phyloP scores from a whole-genome alignment of 371 early-diverging fungal genomes.

The Cokeromyces recurvatus region DNA sequence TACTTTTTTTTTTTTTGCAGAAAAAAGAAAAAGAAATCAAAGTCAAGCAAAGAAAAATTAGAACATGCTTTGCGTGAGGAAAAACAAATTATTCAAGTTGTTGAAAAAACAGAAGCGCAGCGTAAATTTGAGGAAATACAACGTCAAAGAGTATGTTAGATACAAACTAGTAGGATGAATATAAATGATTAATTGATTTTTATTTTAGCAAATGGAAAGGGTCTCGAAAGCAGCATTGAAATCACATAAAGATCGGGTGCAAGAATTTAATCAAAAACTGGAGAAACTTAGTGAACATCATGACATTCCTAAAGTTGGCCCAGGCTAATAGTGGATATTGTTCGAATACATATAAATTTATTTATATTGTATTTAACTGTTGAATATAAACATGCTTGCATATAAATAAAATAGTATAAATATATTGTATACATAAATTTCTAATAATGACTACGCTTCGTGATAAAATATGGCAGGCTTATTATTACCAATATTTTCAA shows the following conservation, averaged over 20 bases:
- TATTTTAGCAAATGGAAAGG: constrained; percentile 57
- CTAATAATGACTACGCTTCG: no score
- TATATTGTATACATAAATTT: no score
- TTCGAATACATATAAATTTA: no score
- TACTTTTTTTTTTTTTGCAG: constrained; percentile 5
- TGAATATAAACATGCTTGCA: no score
- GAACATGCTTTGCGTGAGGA: constrained; percentile 36
- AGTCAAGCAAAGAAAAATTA: constrained; percentile 44
- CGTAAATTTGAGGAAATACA: constrained; percentile 58
- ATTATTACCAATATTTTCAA: no score
- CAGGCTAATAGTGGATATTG: constrained; percentile 39
- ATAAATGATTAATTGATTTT: background rate
- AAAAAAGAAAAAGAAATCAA: constrained; percentile 53
- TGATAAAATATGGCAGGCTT: no score
- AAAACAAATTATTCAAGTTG: constrained; percentile 15
- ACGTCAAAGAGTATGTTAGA: constrained; percentile 44
- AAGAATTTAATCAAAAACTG: constrained; percentile 58
- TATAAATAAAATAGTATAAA: background rate
- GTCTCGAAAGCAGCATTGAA: constrained; percentile 53
- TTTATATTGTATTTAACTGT: no score
- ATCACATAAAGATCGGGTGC: constrained; percentile 62
- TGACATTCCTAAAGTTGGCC: constrained; percentile 70
- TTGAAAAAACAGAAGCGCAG: constrained; percentile 60
- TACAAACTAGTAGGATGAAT: no score
- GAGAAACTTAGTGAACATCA: constrained; percentile 68